Percentiles rank a stretch among this genome's conserved stretches.
Evolutionary conservation across 805 yeast genomes (phyloP).

Genomic region (Starmera caribaea): DNA sequence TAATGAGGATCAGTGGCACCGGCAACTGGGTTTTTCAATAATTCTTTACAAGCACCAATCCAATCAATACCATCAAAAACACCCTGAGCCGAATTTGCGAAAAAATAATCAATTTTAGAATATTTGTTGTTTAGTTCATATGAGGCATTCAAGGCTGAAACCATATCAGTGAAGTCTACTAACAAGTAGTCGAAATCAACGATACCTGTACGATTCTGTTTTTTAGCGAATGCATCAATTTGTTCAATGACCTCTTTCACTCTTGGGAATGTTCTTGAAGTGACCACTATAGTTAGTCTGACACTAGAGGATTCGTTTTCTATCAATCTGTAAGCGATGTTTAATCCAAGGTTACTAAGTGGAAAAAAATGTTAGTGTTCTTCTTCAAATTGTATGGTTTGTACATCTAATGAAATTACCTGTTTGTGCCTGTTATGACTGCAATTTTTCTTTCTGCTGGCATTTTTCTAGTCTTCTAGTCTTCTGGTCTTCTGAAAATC

Average conservation of each 20-base stretch:
- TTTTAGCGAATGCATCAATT: conserved; percentile 37
- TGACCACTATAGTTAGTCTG: conserved; percentile 71
- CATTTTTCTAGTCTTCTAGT: background rate
- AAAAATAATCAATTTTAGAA: conserved; percentile 62
- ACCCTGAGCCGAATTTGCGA: conserved; percentile 86
- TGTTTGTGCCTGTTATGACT: conserved; percentile 36
- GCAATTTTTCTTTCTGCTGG: conserved; percentile 24
- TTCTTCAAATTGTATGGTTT: background rate
- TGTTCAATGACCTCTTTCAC: conserved; percentile 64
- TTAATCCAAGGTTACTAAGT: conserved; percentile 66
- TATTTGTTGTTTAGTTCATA: conserved; percentile 61
- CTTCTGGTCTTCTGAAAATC: too few relatives aligned
- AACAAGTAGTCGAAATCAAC: conserved; percentile 82
- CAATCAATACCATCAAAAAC: conserved; percentile 83
- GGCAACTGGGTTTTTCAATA: conserved; percentile 54
- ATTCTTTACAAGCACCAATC: conserved; percentile 64
- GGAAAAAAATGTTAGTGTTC: background rate
- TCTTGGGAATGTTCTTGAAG: conserved; percentile 81
- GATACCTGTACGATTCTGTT: conserved; percentile 36
- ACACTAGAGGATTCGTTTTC: conserved; percentile 43
- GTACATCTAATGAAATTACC: conserved; percentile 9
- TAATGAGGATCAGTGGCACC: conserved; percentile 87
- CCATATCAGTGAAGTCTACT: conserved; percentile 88
- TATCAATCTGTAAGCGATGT: conserved; percentile 73
- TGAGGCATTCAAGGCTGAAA: conserved; percentile 66